Evolutionary conservation across 2,329 filamentous ascomycete species (phyloP).

Genomic region (Alternaria burnsii): DNA sequence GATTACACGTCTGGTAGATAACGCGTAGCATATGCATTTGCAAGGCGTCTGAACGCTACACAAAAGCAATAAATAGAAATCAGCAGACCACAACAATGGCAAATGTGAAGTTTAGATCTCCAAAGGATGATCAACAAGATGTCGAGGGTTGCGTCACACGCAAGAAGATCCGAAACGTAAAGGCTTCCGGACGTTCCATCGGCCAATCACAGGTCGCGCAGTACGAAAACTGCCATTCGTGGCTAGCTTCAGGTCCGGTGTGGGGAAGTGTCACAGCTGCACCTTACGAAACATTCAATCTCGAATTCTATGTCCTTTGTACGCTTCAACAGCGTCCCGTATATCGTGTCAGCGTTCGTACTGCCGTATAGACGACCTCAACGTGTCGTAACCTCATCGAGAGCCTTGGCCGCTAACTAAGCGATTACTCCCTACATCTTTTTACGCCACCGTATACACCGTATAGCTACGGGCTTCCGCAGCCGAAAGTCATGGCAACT

Average conservation of each 20-base stretch:
- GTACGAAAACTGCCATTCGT: constrained; percentile 24
- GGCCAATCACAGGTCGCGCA: constrained; percentile 23
- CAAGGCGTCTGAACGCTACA: constrained; percentile 5
- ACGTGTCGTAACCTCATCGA: constrained; percentile 3
- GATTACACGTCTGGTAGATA: constrained; percentile 9
- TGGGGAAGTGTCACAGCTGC: constrained; percentile 22
- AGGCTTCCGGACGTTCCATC: not conserved
- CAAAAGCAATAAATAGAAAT: constrained; percentile 18
- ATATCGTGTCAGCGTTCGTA: not conserved
- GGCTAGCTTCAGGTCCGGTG: constrained; percentile 17
- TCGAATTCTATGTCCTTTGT: constrained; percentile 4
- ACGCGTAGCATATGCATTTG: constrained; percentile 13
- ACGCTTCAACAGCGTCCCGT: constrained; percentile 18
- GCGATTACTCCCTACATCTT: not conserved
- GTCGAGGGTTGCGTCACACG: constrained; percentile 4
- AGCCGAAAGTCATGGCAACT: constrained; percentile 33
- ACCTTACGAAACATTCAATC: constrained; percentile 14
- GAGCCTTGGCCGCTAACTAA: not conserved
- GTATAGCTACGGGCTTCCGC: constrained; percentile 8
- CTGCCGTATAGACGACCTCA: constrained; percentile 2
- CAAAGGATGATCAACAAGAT: not conserved
- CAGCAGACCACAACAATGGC: not conserved
- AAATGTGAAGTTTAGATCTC: not conserved
- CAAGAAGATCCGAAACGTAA: constrained; percentile 1
- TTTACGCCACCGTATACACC: constrained; percentile 8